Conservation (phyloP, 148 eudicot species). For the Chenopodium formosanum region DNA sequence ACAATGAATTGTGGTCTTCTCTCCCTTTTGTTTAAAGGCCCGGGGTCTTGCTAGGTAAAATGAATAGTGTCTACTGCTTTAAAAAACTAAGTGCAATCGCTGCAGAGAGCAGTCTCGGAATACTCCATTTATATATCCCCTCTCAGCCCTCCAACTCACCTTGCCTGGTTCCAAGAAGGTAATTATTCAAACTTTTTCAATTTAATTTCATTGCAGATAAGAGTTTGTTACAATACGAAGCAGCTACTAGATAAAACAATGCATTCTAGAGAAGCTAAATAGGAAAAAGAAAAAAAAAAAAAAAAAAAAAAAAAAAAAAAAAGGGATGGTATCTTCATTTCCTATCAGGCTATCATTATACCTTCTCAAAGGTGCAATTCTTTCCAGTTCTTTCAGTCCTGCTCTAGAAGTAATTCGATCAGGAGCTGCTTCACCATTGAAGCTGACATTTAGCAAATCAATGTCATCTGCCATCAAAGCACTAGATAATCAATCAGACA, state of each 20-base stretch:
- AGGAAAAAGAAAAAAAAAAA: neutral
- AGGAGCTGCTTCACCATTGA: conserved; percentile 82
- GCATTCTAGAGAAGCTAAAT: neutral
- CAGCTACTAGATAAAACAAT: neutral
- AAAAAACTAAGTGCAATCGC: neutral
- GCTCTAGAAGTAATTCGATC: conserved; percentile 87
- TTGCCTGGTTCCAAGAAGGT: neutral
- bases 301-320: neutral
- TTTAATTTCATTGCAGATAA: neutral
- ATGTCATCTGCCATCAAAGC: conserved; percentile 61
- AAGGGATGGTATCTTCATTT: neutral
- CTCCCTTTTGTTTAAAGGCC: neutral
- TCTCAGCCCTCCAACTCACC: neutral
- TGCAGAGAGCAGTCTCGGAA: neutral
- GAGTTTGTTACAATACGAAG: neutral
- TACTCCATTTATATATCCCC: neutral
- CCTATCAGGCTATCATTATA: conserved; percentile 17
- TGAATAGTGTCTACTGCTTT: neutral
- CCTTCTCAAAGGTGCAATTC: conserved; percentile 76
- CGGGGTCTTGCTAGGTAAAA: neutral
- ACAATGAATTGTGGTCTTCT: neutral
- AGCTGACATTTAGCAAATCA: conserved; percentile 94
- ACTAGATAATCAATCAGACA: conserved; percentile 1
- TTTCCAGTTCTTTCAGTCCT: conserved; percentile 70
- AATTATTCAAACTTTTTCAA: neutral